phyloP scores from a whole-genome alignment of 2,329 filamentous ascomycete species.

The Aspergillus ochraceoroseus region DNA sequence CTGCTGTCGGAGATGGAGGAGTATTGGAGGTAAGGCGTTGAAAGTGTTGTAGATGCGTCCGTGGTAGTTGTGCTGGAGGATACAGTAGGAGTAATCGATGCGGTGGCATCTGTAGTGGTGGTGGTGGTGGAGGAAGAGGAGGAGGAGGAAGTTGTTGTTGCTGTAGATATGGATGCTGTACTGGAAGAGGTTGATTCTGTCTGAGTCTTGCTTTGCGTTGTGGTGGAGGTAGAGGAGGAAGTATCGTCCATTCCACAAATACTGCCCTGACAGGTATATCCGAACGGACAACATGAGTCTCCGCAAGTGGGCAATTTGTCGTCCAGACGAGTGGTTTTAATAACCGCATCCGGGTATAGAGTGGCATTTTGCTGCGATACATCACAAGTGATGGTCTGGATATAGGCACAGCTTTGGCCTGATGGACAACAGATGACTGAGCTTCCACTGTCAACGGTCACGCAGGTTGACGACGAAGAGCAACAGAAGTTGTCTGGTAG shows the following conservation, averaged over 20 bases:
- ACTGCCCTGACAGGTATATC: conserved; percentile 41
- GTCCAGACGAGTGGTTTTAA: conserved; percentile 43
- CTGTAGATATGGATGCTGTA: conserved; percentile 18
- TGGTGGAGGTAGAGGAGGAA: conserved; percentile 23
- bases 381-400: conserved; percentile 44
- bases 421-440: conserved; percentile 47
- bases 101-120: neutral
- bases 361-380: conserved; percentile 41
- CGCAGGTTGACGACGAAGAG: conserved; percentile 37
- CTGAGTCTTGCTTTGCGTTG: conserved; percentile 18
- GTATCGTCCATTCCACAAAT: conserved; percentile 29
- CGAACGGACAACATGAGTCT: conserved; percentile 45
- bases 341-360: conserved; percentile 31
- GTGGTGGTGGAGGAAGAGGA: conserved; percentile 16
- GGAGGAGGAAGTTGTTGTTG: conserved; percentile 22
- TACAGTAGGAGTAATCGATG: neutral
- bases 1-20: conserved; percentile 8
- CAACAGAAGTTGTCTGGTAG: conserved; percentile 46
- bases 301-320: conserved; percentile 43
- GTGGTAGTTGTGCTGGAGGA: neutral
- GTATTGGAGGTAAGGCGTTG: conserved; percentile 4
- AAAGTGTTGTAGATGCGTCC: conserved; percentile 14
- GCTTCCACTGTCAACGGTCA: conserved; percentile 40
- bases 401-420: conserved; percentile 39
- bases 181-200: conserved; percentile 22